Base-by-base conservation (phyloP, 2,329 filamentous ascomycete genomes). In the Didymosphaeria variabile region DNA sequence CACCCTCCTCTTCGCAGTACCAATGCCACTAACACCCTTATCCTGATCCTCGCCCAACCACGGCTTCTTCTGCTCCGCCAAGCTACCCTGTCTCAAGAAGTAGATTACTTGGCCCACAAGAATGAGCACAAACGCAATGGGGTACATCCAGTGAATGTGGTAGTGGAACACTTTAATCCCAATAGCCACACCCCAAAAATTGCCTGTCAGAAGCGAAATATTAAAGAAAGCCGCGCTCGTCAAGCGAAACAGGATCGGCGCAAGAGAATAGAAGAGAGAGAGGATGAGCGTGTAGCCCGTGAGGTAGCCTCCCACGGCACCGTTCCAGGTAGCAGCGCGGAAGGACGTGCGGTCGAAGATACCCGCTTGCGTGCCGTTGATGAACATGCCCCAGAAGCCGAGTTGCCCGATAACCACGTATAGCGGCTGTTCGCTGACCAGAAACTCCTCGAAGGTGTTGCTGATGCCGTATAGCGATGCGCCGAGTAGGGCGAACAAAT, bases 131-230 rank as follows among this genome's bases (percentile, higher is more conserved):
- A 99, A 99, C 13, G 95, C 94, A 74, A 97, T 91, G 5, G 95
- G 94, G 80, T 99, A 99, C 81, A 97, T 85, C 84, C 88, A 97
- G 81, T 97, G 91, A 60, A 99, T 88, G 44, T 80, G 80, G 70
- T 91, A 87, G 47, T 90, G 88, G 73, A 99, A 97, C 52, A 98
- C 91, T 75, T 90, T 86, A 68, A 96, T 88, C 53, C 95, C 95
- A 70, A 99, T 94, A 68, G 96, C 91, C 64, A 97, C 91, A 67
- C 93, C 94, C 95, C 95, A 99, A 82, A 98, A 98, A 81, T 97
- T 97, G 70, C 90, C 92, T 2, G 95, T 98, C 62, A 99, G 84
- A 67, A 99, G 83, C 8, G 91, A 94, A 72, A 98, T 97, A 79
- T 99, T 97, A 84, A 97, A 96, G 81, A 99, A 97, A 21, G 94